phyloP scores from a whole-genome alignment of 306 rosid genomes.

The Vigna hirtella region DNA sequence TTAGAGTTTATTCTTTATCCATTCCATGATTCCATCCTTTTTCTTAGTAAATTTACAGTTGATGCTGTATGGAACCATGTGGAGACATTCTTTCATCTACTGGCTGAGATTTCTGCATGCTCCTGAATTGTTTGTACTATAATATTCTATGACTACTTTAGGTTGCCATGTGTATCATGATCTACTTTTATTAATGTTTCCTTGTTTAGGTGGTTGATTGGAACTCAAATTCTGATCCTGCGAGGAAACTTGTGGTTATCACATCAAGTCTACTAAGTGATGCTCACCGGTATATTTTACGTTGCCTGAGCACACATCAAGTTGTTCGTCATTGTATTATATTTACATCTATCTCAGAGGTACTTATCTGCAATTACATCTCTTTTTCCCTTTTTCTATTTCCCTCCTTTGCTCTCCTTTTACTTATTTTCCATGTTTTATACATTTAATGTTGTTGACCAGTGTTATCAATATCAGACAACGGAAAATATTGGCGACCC shows the following conservation, averaged over 20 bases:
- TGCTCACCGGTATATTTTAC: slow-evolving; percentile 91
- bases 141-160: neutral
- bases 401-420: slow-evolving; percentile 10
- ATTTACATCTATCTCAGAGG: slow-evolving; percentile 92
- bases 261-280: slow-evolving; percentile 82
- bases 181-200: slow-evolving; percentile 40
- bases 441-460: neutral
- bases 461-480: too few species aligned
- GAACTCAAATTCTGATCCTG: slow-evolving; percentile 62
- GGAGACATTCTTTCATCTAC: neutral
- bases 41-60: neutral
- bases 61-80: slow-evolving; percentile 9
- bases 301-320: slow-evolving; percentile 83
- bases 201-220: slow-evolving; percentile 74
- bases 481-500: too few species aligned
- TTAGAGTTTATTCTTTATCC: slow-evolving; percentile 17
- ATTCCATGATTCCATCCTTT: slow-evolving; percentile 31
- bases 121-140: slow-evolving; percentile 1
- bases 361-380: slow-evolving; percentile 49
- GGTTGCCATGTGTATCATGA: neutral
- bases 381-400: slow-evolving; percentile 27
- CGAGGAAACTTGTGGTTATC: slow-evolving; percentile 67
- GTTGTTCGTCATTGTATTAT: slow-evolving; percentile 67
- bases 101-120: neutral
- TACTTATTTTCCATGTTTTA: neutral